Conservation (phyloP, 2,329 filamentous ascomycete genomes). For the Periconia sp. region DNA sequence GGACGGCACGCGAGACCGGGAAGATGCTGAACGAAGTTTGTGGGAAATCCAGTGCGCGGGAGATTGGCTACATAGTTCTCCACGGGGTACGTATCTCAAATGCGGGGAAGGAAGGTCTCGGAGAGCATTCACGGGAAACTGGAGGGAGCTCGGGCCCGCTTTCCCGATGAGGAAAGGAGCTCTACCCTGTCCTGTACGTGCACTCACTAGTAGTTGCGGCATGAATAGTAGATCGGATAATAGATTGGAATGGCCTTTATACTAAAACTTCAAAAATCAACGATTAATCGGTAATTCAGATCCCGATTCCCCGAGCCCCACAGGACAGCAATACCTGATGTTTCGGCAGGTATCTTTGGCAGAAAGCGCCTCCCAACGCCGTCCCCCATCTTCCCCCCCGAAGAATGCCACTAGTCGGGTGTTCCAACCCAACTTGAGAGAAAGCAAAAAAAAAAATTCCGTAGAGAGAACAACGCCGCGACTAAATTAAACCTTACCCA, state of each 20-base stretch:
- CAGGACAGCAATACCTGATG: slow-evolving; percentile 2
- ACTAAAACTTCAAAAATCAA: neutral
- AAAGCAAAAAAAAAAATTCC: slow-evolving; percentile 1
- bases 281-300: slow-evolving; percentile 1
- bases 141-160: neutral
- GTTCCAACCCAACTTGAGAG: slow-evolving; percentile 5
- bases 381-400: slow-evolving; percentile 3
- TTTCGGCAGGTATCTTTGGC: slow-evolving; percentile 15
- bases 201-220: too few species aligned
- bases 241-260: too few species aligned
- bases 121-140: slow-evolving; percentile 1
- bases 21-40: too few species aligned
- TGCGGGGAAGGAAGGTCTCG: slow-evolving; percentile 7
- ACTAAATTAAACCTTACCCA: neutral
- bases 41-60: too few species aligned
- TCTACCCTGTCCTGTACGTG: slow-evolving; percentile 2
- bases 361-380: slow-evolving; percentile 29
- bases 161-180: slow-evolving; percentile 12
- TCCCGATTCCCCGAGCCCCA: neutral
- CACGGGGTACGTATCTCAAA: too few species aligned
- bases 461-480: slow-evolving; percentile 5
- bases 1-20: too few species aligned
- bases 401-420: slow-evolving; percentile 5
- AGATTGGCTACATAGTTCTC: too few species aligned
- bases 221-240: too few species aligned